Evolutionary conservation across 2,329 filamentous ascomycete species (phyloP), one percentile per base, ranked within the genome.

Genomic region (Stachybotrys chartarum): DNA sequence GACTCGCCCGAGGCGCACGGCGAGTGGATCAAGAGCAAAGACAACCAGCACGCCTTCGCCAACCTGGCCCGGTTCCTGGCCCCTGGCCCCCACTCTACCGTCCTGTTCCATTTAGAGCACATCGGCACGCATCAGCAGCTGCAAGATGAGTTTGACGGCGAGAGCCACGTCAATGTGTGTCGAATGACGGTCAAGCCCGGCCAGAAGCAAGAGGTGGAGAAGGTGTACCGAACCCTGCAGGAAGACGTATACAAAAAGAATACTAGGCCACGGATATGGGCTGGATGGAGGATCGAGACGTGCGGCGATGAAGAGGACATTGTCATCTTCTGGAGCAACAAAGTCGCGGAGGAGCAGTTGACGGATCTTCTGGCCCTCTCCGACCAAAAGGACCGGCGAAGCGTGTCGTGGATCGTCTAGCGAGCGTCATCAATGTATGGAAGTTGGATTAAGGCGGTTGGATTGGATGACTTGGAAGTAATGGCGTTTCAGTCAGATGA

Each of bases 231-330:
- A 6, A 57, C 60, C 32, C 58, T 70, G 39, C 71, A 72, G 58
- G 59, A 60, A 11, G 44, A 68, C 51, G 56, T 75, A 50, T 59
- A 66, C 53, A 56, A 58, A 4, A 64, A 64, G 53, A 62, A 65
- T 16, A 69, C 67, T 16, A 61, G 66, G 44, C 45, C 45, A 12
- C 61, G 60, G 31, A 61, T 75, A 18, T 73, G 70, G 60, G 70
- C 63, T 16, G 74, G 72, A 3, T 78, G 76, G 72, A 70, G 69
- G 53, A 67, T 75, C 31, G 76, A 79, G 52, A 72, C 68, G 56
- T 61, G 66, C 4, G 64, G 61, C 3, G 67, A 66, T 0, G 56
- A 57, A 3, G 65, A 70, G 51, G 72, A 76, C 53, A 66, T 76
- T 30, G 63, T 78, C 46, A 63, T 78, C 47, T 71, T 76, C 52